These are phyloP conservation scores for Cenococcum geophilum DNA, from an alignment of 495 filamentous ascomycete species.

Conservation along the genomic window DNA sequence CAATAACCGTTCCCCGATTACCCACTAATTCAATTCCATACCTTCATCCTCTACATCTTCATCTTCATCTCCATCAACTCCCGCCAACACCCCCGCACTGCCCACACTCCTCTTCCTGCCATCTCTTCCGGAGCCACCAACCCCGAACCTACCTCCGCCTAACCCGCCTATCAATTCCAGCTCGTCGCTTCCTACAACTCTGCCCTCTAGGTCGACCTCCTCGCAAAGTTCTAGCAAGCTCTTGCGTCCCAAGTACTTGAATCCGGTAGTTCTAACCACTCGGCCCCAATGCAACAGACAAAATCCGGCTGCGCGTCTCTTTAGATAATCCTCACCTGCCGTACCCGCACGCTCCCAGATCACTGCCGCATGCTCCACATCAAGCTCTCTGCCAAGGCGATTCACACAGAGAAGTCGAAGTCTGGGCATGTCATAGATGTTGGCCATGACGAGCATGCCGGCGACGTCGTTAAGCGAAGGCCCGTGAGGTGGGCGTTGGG, in stretches of 20 bases:
- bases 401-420: conserved; percentile 85
- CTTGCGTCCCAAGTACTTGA: conserved; percentile 66
- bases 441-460: conserved; percentile 94
- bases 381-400: conserved; percentile 78
- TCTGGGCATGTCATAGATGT: conserved; percentile 92
- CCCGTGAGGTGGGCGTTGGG: conserved; percentile 50
- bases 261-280: conserved; percentile 80
- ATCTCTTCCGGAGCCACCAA: conserved; percentile 34
- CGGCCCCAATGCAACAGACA: conserved; percentile 93
- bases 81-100: conserved; percentile 45
- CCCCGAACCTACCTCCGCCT: conserved; percentile 54
- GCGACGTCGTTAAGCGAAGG: conserved; percentile 77
- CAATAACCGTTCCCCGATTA: neutral
- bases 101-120: conserved; percentile 49
- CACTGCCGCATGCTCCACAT: conserved; percentile 88
- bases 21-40: conserved; percentile 30
- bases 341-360: conserved; percentile 91
- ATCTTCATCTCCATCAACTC: conserved; percentile 51
- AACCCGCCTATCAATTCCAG: conserved; percentile 71
- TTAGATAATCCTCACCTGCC: conserved; percentile 88
- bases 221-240: conserved; percentile 87
- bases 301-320: conserved; percentile 77
- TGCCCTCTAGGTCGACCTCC: conserved; percentile 83
- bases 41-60: conserved; percentile 62
- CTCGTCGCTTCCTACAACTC: conserved; percentile 77